Evolutionary conservation across 1,284 basidiomycete genomes (phyloP), one percentile per base, ranked within the genome.

Genomic region (Vanrija humicola): DNA sequence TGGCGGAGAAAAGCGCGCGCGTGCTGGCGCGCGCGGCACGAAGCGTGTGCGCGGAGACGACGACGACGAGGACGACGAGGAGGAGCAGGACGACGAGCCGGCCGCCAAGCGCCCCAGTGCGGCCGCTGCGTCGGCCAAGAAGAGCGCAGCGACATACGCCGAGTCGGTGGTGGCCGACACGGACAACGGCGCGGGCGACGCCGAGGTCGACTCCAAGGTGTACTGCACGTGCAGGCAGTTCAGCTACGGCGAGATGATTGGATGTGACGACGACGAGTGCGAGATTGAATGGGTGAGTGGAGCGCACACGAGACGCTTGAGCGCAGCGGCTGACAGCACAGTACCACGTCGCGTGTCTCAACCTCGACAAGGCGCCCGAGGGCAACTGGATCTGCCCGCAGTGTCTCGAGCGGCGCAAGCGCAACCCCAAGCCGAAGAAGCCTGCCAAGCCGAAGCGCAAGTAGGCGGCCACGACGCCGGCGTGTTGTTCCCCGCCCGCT

Each of bases 141-240:
- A 48, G 53, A 51, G 28, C 3, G 51, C 45, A 1, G 38, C 45
- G 15, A 16, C 48, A 28, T 43, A 54, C 42, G 57, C 54, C 26
- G 44, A 12, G 77, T 81, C 21, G 83, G 78, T 15, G 83, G 83
- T 49, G 10, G 84, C 79, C 19, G 59, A 58, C 19, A 48, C 46
- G 23, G 53, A 52, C 23, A 50, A 34, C 14, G 48, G 50, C 19
- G 55, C 34, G 12, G 55, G 55, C 45, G 55, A 61, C 34, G 55
- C 46, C 38, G 89, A 90, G 55, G 64, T 61, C 38, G 86, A 89
- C 62, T 82, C 83, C 55, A 84, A 81, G 64, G 81, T 83, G 19
- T 98, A 98, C 76, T 98, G 94, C 76, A 84, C 87, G 78, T 98
- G 94, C 74, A 82, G 90, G 61, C 82, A 87, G 23, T 82, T 87